Base-by-base conservation (phyloP, 345 rosid genomes). In the Mangifera indica region DNA sequence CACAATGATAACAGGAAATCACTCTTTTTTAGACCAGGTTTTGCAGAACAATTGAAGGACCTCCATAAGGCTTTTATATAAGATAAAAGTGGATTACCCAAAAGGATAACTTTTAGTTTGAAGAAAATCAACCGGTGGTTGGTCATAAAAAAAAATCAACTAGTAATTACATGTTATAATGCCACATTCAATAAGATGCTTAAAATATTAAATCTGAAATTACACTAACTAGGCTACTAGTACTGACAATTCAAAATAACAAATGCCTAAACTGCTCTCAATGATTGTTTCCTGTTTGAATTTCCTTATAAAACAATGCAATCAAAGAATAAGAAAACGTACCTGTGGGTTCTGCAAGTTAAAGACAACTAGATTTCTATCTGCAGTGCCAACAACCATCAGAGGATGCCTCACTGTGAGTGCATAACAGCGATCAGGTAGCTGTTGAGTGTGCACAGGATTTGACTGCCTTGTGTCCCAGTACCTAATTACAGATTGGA, bases 361-460 rank as follows among this genome's bases (percentile, higher is more conserved):
- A 78, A 79, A 93, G 72, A 93, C 84, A 62, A 93, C 78, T 52
- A 96, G 78, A 81, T 96, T 93, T 83, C 98, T 87, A 67, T 96
- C 99, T 1, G 98, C 99, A 72, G 99, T 93, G 45, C 90, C 99
- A 45, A 93, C 98, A 78, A 96, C 97, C 99, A 96, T 93, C 75
- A 93, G 81, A 29, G 96, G 97, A 81, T 96, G 77, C 63, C 84
- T 91, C 72, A 93, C 98, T 5, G 98, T 74, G 73, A 93, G 84
- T 2, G 97, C 81, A 84, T 89, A 91, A 70, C 97, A 91, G 68
- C 97, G 93, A 29, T 96, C 99, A 62, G 98, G 96, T 75, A 96
- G 98, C 70, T 83, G 97, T 78, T 93, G 99, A 52, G 91, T 89
- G 77, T 93, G 98, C 69, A 85, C 97, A 15, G 98, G 97, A 80